These are phyloP conservation scores for Fusarium chuoi DNA, from an alignment of 2,329 filamentous ascomycete species.

Conservation along the genomic window DNA sequence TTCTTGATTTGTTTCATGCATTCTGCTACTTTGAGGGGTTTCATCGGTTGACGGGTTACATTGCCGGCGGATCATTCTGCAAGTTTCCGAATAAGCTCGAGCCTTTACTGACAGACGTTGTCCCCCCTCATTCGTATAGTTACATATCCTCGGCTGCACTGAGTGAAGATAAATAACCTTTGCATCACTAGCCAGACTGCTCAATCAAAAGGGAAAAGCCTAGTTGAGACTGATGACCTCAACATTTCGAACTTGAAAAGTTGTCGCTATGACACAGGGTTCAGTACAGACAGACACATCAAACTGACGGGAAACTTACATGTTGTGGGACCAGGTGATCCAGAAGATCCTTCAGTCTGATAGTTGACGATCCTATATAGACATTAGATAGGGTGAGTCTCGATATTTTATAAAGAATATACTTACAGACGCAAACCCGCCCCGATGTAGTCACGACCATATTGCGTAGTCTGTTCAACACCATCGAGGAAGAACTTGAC, in stretches of 20 bases:
- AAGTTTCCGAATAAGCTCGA: neutral
- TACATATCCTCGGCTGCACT: neutral
- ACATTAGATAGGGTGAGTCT: neutral
- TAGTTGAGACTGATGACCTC: conserved; percentile 33
- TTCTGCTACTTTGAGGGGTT: neutral
- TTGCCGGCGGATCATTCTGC: conserved; percentile 17
- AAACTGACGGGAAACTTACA: neutral
- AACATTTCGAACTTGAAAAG: conserved; percentile 26
- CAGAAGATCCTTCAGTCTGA: conserved; percentile 32
- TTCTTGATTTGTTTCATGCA: neutral
- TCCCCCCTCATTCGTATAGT: neutral
- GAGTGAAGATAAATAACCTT: neutral
- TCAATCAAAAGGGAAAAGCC: neutral
- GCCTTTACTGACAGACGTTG: neutral
- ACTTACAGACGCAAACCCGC: conserved; percentile 27
- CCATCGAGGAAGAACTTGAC: conserved; percentile 37
- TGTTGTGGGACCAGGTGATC: conserved; percentile 21
- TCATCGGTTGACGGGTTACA: conserved; percentile 13
- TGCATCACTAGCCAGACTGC: neutral
- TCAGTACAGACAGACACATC: neutral
- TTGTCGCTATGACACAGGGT: neutral
- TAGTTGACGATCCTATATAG: conserved; percentile 23
- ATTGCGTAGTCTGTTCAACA: conserved; percentile 28
- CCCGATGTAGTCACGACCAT: conserved; percentile 29
- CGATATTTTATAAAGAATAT: too few relatives aligned